phyloP scores from a whole-genome alignment of 139 green algal species.

The Dunaliella primolecta region DNA sequence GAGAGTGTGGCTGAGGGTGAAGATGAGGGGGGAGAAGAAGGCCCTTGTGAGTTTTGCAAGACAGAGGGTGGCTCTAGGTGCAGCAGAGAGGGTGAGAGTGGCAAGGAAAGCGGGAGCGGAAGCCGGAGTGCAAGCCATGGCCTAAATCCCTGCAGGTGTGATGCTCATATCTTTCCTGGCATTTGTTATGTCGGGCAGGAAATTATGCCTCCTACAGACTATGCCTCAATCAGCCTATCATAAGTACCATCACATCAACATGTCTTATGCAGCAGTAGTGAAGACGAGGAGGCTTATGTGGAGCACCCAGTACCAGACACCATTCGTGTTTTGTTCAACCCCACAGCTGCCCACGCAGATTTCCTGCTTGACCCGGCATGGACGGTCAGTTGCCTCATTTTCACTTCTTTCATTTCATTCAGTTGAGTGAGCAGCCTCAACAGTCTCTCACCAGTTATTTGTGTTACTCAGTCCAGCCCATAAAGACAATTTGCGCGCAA shows the following conservation, averaged over 20 bases:
- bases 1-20: neutral
- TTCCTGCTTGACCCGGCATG: constrained; percentile 11
- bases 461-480: no score
- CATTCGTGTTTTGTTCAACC: constrained; percentile 13
- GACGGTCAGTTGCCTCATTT: constrained; percentile 1
- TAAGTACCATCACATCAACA: no score
- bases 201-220: no score
- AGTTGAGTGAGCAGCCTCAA: no score
- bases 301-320: neutral
- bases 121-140: neutral
- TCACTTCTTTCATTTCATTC: neutral
- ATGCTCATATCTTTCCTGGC: neutral
- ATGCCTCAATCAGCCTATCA: no score
- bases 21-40: neutral
- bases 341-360: neutral
- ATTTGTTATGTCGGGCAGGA: neutral
- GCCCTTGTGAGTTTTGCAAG: no score
- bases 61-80: neutral
- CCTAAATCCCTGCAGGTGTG: neutral
- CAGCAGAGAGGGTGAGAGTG: neutral
- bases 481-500: no score
- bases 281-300: neutral
- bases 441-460: no score
- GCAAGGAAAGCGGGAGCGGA: neutral
- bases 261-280: constrained; percentile 9